Base-by-base conservation (phyloP, 148 eudicot genomes). In the Rhododendron kiyosumense region DNA sequence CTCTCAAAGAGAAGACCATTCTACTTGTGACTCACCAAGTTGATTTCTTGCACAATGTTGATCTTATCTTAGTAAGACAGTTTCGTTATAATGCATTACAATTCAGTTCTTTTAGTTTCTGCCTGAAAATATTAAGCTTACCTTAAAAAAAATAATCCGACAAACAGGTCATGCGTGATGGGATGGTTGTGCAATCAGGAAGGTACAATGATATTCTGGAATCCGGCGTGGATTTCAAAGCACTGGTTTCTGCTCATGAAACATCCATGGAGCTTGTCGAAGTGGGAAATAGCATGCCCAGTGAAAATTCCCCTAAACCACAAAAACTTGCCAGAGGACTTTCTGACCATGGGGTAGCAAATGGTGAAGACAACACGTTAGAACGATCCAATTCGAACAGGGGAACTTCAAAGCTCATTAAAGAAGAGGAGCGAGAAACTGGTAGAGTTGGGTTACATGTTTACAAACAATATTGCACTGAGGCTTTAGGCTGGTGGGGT, bases 11-110 rank as follows among this genome's bases (percentile, higher is more conserved):
- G 48, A 97, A 95, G 89, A 97, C 99, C 65, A 86, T 97, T 48
- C 79, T 97, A 85, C 99, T 97, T 43, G 99, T 97, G 30, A 97
- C 99, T 1, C 99, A 97, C 85, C 99, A 97, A 91, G 98, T 97
- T 9, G 99, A 97, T 87, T 97, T 97, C 92, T 86, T 97, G 92
- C 98, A 94, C 81, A 97, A 97, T 92, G 93, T 93, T 75, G 95
- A 97, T 88, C 94, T 90, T 45, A 97, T 97, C 84, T 78, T 95
- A 85, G 99, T 95, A 89, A 88, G 95, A 69, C 54, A 34, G 0
- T 41, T 54, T 11, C 34, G 22, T 43, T 75, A 82, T 15, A 24
- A 34, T 46, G 4, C 26, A 34, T 45, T 45, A 73, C 17, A 15
- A 69, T 49, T 7, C 24, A 75, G 5, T 28, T 14, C 52, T 76